phyloP scores from a whole-genome alignment of 306 rosid species.

The Cicer yamashitae region DNA sequence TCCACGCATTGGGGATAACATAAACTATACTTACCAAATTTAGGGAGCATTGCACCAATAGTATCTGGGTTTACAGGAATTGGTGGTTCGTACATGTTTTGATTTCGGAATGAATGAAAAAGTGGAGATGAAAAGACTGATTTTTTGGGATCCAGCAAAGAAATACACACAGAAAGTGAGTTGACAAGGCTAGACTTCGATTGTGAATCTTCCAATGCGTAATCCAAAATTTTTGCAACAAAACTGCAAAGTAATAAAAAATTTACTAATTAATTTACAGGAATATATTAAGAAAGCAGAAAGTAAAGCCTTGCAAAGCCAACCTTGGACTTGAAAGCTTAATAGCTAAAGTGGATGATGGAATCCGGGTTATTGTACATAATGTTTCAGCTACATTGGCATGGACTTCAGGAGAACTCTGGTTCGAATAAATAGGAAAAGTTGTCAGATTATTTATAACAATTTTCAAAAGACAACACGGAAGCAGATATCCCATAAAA shows the following conservation, averaged over 20 bases:
- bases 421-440: constrained; percentile 44
- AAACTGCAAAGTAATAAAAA: constrained; percentile 63
- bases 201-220: constrained; percentile 86
- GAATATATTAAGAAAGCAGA: background rate
- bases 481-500: constrained; percentile 28
- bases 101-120: constrained; percentile 85
- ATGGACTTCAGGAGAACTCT: constrained; percentile 95
- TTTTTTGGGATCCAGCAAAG: constrained; percentile 93
- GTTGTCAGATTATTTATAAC: constrained; percentile 24
- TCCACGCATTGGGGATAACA: background rate
- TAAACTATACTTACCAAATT: constrained; percentile 67
- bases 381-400: constrained; percentile 94
- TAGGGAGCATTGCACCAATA: constrained; percentile 89
- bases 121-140: constrained; percentile 68
- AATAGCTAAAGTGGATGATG: constrained; percentile 83
- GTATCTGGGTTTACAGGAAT: constrained; percentile 84
- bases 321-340: constrained; percentile 97
- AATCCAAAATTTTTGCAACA: constrained; percentile 78
- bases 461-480: constrained; percentile 1
- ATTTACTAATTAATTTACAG: constrained; percentile 24
- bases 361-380: constrained; percentile 81
- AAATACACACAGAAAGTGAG: constrained; percentile 90
- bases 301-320: constrained; percentile 38
- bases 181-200: constrained; percentile 83
- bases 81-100: constrained; percentile 79